phyloP scores from a whole-genome alignment of 2,329 filamentous ascomycete genomes.

The Penicillium sp. region DNA sequence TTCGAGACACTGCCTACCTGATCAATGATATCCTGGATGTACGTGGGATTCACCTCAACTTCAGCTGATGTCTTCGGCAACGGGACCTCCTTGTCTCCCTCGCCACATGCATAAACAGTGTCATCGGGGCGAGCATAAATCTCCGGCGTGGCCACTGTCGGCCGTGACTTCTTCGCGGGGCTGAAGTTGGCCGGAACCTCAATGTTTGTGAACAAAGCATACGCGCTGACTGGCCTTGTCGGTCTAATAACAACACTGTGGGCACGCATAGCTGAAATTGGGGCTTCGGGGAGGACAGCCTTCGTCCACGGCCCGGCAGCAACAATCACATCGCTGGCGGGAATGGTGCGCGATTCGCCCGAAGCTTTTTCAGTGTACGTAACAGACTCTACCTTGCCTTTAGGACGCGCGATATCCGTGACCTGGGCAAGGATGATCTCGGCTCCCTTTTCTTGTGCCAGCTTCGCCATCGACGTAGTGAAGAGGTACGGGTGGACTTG shows the following conservation, averaged over 20 bases:
- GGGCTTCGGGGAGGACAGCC: conserved; percentile 50
- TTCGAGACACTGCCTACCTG: conserved; percentile 60
- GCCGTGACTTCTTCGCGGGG: conserved; percentile 47
- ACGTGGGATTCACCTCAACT: conserved; percentile 67
- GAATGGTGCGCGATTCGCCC: conserved; percentile 47
- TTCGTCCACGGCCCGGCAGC: conserved; percentile 61
- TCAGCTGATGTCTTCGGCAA: conserved; percentile 71
- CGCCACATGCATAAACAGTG: conserved; percentile 91
- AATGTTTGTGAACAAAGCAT: conserved; percentile 73
- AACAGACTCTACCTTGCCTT: conserved; percentile 56
- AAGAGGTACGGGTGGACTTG: conserved; percentile 93
- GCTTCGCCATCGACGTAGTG: conserved; percentile 73
- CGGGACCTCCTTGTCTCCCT: conserved; percentile 70
- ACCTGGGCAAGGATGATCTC: conserved; percentile 66
- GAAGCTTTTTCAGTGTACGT: conserved; percentile 56
- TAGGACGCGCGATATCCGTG: conserved; percentile 58
- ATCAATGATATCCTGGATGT: conserved; percentile 80
- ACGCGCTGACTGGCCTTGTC: conserved; percentile 47
- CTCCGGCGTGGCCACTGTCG: conserved; percentile 72
- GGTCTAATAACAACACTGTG: conserved; percentile 61
- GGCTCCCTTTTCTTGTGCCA: conserved; percentile 66
- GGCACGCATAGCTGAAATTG: conserved; percentile 57
- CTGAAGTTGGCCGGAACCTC: conserved; percentile 61
- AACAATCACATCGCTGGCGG: conserved; percentile 57
- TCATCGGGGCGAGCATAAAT: conserved; percentile 87